Percentiles rank a stretch among this genome's conserved stretches.
Conservation (phyloP, 2,329 filamentous ascomycete species). For the Trichoderma harzianum region DNA sequence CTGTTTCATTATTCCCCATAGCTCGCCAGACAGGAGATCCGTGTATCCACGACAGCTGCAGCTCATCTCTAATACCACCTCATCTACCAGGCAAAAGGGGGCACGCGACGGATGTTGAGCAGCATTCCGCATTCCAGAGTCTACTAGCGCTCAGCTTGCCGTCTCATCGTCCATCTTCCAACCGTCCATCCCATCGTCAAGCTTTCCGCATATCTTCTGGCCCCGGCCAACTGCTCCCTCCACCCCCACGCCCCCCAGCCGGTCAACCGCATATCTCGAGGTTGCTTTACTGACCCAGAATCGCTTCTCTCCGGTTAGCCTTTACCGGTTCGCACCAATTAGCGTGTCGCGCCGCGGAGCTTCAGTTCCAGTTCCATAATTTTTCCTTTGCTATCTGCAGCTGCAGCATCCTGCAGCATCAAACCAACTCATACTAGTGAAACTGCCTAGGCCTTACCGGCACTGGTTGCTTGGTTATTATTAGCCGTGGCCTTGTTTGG, state of each 20-base stretch:
- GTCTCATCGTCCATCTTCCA: background rate
- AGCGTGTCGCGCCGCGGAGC: conserved; percentile 5
- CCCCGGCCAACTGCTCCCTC: background rate
- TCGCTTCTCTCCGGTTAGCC: background rate
- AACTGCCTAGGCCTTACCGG: conserved; percentile 11
- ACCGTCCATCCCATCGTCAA: background rate
- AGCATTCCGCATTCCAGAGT: background rate
- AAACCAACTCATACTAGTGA: conserved; percentile 9
- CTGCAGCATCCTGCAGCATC: conserved; percentile 4
- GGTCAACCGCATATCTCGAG: background rate
- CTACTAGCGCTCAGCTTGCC: background rate
- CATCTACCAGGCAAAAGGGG: conserved; percentile 4
- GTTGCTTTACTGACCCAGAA: background rate
- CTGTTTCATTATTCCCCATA: background rate
- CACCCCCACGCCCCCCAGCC: background rate
- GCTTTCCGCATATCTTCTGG: background rate
- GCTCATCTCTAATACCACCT: conserved; percentile 3
- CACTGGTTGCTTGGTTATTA: background rate
- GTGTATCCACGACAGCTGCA: background rate
- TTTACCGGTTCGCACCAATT: background rate
- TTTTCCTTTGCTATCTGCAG: background rate
- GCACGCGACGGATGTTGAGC: background rate
- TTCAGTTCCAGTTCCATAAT: conserved; percentile 7
- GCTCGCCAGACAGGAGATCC: background rate
- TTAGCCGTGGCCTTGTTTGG: conserved; percentile 1